A percentile compares a stretch with the other conserved stretches of the same genome.
Conservation (phyloP, 352 stramenopile species). For the Globisporangium barbulae region DNA sequence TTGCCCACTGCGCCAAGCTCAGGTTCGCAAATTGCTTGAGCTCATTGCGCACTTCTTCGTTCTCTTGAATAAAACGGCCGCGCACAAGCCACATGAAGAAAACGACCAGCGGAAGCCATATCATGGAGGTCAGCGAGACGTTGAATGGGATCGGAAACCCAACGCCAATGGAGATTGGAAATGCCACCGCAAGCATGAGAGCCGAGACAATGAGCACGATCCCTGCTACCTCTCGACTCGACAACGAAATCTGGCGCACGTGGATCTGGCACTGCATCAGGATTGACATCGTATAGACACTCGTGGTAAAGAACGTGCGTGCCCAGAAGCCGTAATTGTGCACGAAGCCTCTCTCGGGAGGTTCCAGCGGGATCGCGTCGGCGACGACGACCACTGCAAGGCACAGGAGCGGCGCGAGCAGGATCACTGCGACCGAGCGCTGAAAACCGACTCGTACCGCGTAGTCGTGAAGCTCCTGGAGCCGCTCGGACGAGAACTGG, state of each 20-base stretch:
- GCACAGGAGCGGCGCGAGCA: background rate
- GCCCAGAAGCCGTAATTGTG: background rate
- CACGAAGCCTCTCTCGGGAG: background rate
- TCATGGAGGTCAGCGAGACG: slow-evolving; percentile 11
- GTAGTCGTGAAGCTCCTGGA: background rate
- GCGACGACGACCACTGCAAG: background rate
- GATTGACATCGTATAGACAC: background rate
- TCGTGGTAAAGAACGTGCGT: background rate
- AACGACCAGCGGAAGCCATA: slow-evolving; percentile 2
- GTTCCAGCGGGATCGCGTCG: background rate
- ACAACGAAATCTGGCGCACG: background rate
- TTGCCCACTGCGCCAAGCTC: background rate
- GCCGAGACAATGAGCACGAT: background rate
- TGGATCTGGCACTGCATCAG: background rate
- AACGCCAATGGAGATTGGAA: background rate
- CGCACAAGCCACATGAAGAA: background rate
- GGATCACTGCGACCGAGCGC: background rate
- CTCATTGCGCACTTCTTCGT: background rate
- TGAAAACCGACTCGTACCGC: background rate
- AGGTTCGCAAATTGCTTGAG: background rate
- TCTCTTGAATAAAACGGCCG: background rate
- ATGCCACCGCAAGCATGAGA: background rate
- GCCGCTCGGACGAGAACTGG: background rate
- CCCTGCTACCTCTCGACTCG: background rate
- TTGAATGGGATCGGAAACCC: slow-evolving; percentile 33